These are phyloP conservation scores for Talaromyces sp. DNA, from an alignment of 2,329 filamentous ascomycete species.

Conservation along the genomic window DNA sequence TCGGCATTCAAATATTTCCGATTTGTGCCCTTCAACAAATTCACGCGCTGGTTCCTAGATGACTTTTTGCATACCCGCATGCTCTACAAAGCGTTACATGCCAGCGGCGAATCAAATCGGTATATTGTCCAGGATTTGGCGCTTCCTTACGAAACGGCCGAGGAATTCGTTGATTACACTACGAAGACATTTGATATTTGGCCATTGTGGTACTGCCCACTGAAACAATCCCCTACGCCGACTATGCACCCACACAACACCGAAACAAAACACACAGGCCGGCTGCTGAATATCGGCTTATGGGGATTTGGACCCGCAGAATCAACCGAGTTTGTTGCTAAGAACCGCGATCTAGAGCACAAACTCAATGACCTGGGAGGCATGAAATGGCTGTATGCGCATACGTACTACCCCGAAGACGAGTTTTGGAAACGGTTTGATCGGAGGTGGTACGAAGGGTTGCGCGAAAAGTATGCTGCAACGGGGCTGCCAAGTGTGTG, in stretches of 20 bases:
- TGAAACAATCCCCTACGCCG: slow-evolving; percentile 28
- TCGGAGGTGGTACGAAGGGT: slow-evolving; percentile 34
- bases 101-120: slow-evolving; percentile 53
- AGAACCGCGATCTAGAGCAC: slow-evolving; percentile 69
- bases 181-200: slow-evolving; percentile 48
- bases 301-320: slow-evolving; percentile 71
- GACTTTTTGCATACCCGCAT: slow-evolving; percentile 60
- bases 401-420: slow-evolving; percentile 72
- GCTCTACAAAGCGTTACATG: slow-evolving; percentile 62
- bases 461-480: slow-evolving; percentile 41
- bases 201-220: slow-evolving; percentile 60
- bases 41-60: slow-evolving; percentile 59
- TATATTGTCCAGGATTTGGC: slow-evolving; percentile 64
- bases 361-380: slow-evolving; percentile 68
- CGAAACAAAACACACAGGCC: slow-evolving; percentile 5
- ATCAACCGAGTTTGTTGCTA: slow-evolving; percentile 59
- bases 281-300: slow-evolving; percentile 59
- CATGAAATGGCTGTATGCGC: slow-evolving; percentile 84
- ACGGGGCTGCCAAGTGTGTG: slow-evolving; percentile 34
- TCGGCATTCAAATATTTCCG: slow-evolving; percentile 61
- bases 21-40: slow-evolving; percentile 55
- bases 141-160: slow-evolving; percentile 52
- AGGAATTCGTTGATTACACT: slow-evolving; percentile 54
- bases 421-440: slow-evolving; percentile 47
- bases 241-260: slow-evolving; percentile 20